These are phyloP conservation scores for Lactarius indigo DNA, from an alignment of 768 basidiomycete genomes.

Conservation along the genomic window DNA sequence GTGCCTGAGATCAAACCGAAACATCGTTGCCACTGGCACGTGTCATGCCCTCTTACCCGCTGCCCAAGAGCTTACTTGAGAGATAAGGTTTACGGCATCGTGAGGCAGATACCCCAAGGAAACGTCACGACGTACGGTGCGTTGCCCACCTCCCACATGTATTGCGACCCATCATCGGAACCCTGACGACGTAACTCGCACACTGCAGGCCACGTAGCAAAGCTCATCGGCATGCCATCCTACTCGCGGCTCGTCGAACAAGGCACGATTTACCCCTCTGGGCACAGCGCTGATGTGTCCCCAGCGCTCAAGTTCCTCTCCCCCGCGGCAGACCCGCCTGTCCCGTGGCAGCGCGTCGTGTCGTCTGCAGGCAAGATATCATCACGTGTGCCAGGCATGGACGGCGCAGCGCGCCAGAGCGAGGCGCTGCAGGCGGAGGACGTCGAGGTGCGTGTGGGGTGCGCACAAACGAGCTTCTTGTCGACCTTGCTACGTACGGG, in stretches of 20 bases:
- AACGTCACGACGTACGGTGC: conserved; percentile 76
- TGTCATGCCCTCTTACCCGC: background rate
- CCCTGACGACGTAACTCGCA: too few species aligned
- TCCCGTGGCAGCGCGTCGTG: conserved; percentile 82
- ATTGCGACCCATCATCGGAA: background rate
- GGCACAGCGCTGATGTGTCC: background rate
- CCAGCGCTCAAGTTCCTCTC: conserved; percentile 77
- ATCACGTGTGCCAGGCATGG: conserved; percentile 79
- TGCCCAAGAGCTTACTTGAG: background rate
- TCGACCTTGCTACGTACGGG: conserved; percentile 56
- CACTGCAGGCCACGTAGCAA: conserved; percentile 68
- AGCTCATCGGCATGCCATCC: conserved; percentile 72
- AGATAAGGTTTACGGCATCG: conserved; percentile 64
- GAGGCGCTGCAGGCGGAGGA: conserved; percentile 79
- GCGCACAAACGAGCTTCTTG: conserved; percentile 53
- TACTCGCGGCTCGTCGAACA: conserved; percentile 82
- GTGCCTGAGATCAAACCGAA: too few species aligned
- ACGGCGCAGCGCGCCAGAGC: conserved; percentile 71
- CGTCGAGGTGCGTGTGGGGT: conserved; percentile 62
- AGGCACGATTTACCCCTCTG: conserved; percentile 42
- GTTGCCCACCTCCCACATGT: conserved; percentile 6
- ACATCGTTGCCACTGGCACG: too few species aligned
- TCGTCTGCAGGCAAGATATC: conserved; percentile 69
- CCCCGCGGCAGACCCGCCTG: conserved; percentile 53
- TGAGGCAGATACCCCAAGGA: conserved; percentile 63